Base-by-base conservation (phyloP, 192 early-diverging fungal species). In the Geosiphon pyriformis region DNA sequence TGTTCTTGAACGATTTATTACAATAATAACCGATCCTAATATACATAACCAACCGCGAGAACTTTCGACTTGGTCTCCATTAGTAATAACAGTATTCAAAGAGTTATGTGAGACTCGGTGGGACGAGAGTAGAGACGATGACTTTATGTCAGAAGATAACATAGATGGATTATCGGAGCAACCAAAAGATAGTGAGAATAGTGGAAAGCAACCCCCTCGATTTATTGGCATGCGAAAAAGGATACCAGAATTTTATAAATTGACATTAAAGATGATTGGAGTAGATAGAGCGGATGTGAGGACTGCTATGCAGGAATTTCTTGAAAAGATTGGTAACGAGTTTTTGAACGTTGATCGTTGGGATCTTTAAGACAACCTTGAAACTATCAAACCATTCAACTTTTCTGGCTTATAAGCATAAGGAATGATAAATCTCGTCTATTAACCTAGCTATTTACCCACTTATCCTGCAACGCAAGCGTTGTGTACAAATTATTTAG, bases 291-390 rank as follows among this genome's bases (percentile, higher is more conserved):
- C 53, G 27, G 76, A 78, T 73, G 76, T 78, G 25, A 62, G 73
- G 7, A 65, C 73, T 23, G 73, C 73, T 18, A 58, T 78, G 8
- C 76, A 78, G 50, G 76, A 78, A 64, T 78, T 78, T 49, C 71
- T 78, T 61, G 76, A 74, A 26, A 71, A 72, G 12, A 51, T 78
- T 15, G 73, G 76, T 20, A 57, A 67, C 57, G 65, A 67, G 49
- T 67, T 67, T 48, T 55, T 67, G 26, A 57, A 57, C 47, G n/a
- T 48, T 57, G 65, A 67, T 26, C 11, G 32, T 18, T 57, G 54
- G 53, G 23, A 57, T 48, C 30, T 31, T 57, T 67, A 50, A 51
- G 37, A 42, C n/a, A n/a, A n/a, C n/a, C n/a, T n/a, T n/a, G n/a
- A n/a, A n/a, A n/a, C n/a, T n/a, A n/a, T n/a, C n/a, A n/a, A n/a